Base-by-base conservation (phyloP, 208 protist genomes). In the Leishmania amazonensis region DNA sequence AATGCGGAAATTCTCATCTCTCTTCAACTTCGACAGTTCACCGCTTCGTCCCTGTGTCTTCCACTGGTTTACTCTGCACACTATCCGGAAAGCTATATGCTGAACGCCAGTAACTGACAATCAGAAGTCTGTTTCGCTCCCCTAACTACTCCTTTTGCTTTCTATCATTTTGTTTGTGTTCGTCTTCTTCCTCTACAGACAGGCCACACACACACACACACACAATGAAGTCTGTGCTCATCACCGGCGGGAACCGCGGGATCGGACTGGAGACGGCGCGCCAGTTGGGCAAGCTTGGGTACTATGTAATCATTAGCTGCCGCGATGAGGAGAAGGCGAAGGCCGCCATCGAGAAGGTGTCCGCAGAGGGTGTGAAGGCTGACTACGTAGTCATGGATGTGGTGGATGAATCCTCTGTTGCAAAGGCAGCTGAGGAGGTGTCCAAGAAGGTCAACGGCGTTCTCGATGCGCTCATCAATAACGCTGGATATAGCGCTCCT, bases 191-290 rank as follows among this genome's bases (percentile, higher is more conserved):
- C 45, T 74, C 17, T 45, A 62, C 13, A 62, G 1, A 62, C 5
- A 13, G 53, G 31, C 47, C 17, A 62, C n/a, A 42, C 28, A 42
- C 7, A 62, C 28, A 60, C 31, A 24, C 73, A n/a, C 3, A 42
- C 2, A 68, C 35, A 68, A 82, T 86, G 78, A 79, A 82, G 74
- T 82, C 87, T 76, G 94, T 88, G 3, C 85, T 96, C 57, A 90
- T 98, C 68, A 94, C 92, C 28, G 96, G 94, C 42, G 91, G 76
- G n/a, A 96, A 95, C 85, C 90, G 90, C 65, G 96, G 94, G 11
- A 94, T 98, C 75, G 94, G 94, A 49, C 76, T 94, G 28, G 90
- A 95, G 75, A 94, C 89, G 15, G 92, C 91, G 1, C 84, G 78
- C 35, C 87, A 89, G 78, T 83, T 93, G 75, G 88, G 75, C 53